Conservation (phyloP, 2,329 filamentous ascomycete species). For the Thielaviopsis euricoi region DNA sequence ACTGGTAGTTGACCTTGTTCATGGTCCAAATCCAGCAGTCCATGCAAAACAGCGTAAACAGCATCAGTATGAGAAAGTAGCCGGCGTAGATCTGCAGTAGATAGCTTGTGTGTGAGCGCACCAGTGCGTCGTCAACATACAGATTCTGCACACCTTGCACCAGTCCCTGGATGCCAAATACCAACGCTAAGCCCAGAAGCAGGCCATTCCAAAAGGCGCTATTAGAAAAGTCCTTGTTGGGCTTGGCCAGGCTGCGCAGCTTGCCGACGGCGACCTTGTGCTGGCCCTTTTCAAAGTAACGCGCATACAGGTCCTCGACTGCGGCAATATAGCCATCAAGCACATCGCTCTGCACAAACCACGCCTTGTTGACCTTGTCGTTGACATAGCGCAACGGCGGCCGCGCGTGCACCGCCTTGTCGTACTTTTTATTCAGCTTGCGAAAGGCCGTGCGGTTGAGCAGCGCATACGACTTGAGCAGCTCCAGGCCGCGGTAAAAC, state of each 20-base stretch:
- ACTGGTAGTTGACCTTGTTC: slow-evolving; percentile 86
- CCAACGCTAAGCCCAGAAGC: slow-evolving; percentile 48
- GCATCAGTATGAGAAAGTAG: slow-evolving; percentile 68
- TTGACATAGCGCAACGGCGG: slow-evolving; percentile 70
- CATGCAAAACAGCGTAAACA: slow-evolving; percentile 72
- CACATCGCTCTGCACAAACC: slow-evolving; percentile 81
- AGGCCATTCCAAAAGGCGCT: slow-evolving; percentile 46
- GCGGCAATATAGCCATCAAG: slow-evolving; percentile 64
- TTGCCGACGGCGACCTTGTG: slow-evolving; percentile 83
- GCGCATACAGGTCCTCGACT: slow-evolving; percentile 80
- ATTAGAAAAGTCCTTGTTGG: slow-evolving; percentile 26
- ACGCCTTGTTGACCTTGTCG: slow-evolving; percentile 77
- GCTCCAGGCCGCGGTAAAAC: slow-evolving; percentile 79
- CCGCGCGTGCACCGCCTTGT: slow-evolving; percentile 70
- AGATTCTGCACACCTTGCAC: slow-evolving; percentile 41
- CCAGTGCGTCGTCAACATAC: slow-evolving; percentile 27
- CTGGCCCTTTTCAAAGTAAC: slow-evolving; percentile 88
- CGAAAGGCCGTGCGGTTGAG: slow-evolving; percentile 86
- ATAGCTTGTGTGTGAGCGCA: slow-evolving; percentile 43
- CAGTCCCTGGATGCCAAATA: slow-evolving; percentile 50
- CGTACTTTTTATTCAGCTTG: slow-evolving; percentile 98
- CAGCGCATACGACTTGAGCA: slow-evolving; percentile 80
- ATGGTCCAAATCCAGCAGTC: slow-evolving; percentile 69
- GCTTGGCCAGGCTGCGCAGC: slow-evolving; percentile 54
- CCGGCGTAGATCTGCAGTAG: slow-evolving; percentile 83